Percentiles rank a stretch among this genome's conserved stretches.
These are phyloP conservation scores for Arthroderma sp. DNA, from an alignment of 2,329 filamentous ascomycete genomes.

Conservation along the genomic window DNA sequence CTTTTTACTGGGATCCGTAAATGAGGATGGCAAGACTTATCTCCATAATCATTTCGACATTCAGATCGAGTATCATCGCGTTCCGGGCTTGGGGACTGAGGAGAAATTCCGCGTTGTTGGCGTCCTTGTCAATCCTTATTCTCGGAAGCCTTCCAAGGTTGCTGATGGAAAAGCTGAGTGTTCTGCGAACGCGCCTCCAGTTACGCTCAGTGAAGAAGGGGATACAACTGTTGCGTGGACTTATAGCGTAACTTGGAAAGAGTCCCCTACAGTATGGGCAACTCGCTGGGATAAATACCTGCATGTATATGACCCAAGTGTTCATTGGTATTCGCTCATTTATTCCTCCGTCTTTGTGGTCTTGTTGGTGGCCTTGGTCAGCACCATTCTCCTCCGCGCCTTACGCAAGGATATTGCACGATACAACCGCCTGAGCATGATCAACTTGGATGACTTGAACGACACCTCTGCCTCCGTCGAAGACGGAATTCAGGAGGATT, in stretches of 20 bases:
- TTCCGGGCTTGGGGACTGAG: constrained; percentile 40
- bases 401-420: constrained; percentile 89
- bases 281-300: constrained; percentile 98
- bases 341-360: constrained; percentile 92
- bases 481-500: constrained; percentile 92
- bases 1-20: constrained; percentile 58
- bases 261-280: constrained; percentile 78
- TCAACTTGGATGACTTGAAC: constrained; percentile 78
- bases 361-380: constrained; percentile 80
- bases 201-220: constrained; percentile 52
- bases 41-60: constrained; percentile 97
- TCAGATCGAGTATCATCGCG: constrained; percentile 77
- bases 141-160: constrained; percentile 44
- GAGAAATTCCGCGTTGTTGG: constrained; percentile 75
- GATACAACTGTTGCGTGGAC: constrained; percentile 67
- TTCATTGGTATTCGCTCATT: constrained; percentile 97
- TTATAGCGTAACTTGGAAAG: constrained; percentile 82
- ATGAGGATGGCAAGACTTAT: constrained; percentile 42
- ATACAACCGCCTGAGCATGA: constrained; percentile 87
- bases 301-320: constrained; percentile 92
- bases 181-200: constrained; percentile 39
- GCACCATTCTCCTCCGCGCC: constrained; percentile 78
- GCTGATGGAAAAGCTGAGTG: constrained; percentile 49
- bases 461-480: constrained; percentile 62
- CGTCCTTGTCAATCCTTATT: constrained; percentile 73